A percentile compares a stretch with the other conserved stretches of the same genome.
phyloP scores from a whole-genome alignment of 108 stramenopile species.

The Stephanodiscus triporus region DNA sequence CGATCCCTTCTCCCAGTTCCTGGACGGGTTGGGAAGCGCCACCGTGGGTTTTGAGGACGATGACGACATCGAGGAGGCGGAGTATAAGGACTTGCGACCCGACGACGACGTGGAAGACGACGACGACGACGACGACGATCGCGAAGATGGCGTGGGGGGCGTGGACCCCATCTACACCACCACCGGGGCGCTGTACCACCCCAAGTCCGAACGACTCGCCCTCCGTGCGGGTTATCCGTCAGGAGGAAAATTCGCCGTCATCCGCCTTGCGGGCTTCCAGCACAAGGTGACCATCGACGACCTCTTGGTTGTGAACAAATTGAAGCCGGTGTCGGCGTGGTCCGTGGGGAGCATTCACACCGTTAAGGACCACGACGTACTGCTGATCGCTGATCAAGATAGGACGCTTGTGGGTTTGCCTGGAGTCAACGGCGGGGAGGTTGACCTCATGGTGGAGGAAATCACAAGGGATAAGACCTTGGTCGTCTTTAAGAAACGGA shows the following conservation, averaged over 20 bases:
- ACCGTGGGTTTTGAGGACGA: conserved; percentile 36
- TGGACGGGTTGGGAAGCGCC: conserved; percentile 35
- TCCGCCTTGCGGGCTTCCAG: conserved; percentile 79
- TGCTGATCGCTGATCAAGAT: conserved; percentile 71
- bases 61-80: conserved; percentile 20
- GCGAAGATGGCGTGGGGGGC: conserved; percentile 23
- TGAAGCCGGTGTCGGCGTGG: conserved; percentile 68
- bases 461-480: conserved; percentile 86
- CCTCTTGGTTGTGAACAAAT: conserved; percentile 77
- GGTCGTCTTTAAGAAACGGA: conserved; percentile 90
- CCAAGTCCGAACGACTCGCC: conserved; percentile 60
- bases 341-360: conserved; percentile 77
- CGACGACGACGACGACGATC: conserved; percentile 40
- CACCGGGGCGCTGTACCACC: conserved; percentile 63
- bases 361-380: conserved; percentile 57
- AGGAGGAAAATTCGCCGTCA: conserved; percentile 77
- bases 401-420: conserved; percentile 85
- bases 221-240: conserved; percentile 77
- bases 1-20: conserved; percentile 79
- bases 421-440: conserved; percentile 68
- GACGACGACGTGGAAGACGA: conserved; percentile 15
- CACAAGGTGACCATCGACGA: conserved; percentile 87
- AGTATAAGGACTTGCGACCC: conserved; percentile 1
- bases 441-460: conserved; percentile 90
- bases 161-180: conserved; percentile 54